phyloP scores from a whole-genome alignment of 345 rosid genomes.

The Acer saccharum region DNA sequence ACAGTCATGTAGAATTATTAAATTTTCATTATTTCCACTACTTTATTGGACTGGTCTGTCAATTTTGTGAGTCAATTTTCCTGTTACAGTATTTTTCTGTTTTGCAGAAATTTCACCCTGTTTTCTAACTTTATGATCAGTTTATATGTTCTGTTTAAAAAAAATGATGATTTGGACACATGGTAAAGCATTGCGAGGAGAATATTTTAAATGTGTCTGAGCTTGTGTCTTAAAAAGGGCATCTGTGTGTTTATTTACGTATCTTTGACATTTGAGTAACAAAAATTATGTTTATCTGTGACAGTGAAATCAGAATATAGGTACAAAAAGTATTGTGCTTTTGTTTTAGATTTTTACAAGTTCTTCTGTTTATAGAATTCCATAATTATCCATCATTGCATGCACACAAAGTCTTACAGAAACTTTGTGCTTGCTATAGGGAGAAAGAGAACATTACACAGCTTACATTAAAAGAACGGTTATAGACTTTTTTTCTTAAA shows the following conservation, averaged over 20 bases:
- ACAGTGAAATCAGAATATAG: background rate
- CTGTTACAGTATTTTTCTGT: background rate
- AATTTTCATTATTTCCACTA: background rate
- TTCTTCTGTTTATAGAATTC: too few relatives aligned
- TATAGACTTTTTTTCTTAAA: too few relatives aligned
- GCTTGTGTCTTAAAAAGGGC: background rate
- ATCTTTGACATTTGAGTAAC: too few relatives aligned
- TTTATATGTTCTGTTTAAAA: background rate
- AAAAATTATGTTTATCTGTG: background rate
- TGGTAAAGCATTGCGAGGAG: background rate
- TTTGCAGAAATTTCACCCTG: background rate
- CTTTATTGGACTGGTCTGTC: background rate
- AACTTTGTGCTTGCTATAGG: background rate
- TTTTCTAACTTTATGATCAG: background rate
- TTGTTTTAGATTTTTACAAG: too few relatives aligned
- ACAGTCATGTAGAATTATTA: background rate
- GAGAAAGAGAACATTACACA: background rate
- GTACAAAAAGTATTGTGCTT: background rate
- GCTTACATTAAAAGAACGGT: background rate
- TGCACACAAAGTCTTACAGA: background rate
- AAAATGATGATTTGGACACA: background rate
- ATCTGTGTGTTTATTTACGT: background rate
- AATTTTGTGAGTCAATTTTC: background rate
- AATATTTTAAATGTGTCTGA: background rate
- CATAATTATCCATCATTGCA: background rate